Evolutionary conservation across 805 yeast species (phyloP).

Genomic region (Torulaspora quercuum): DNA sequence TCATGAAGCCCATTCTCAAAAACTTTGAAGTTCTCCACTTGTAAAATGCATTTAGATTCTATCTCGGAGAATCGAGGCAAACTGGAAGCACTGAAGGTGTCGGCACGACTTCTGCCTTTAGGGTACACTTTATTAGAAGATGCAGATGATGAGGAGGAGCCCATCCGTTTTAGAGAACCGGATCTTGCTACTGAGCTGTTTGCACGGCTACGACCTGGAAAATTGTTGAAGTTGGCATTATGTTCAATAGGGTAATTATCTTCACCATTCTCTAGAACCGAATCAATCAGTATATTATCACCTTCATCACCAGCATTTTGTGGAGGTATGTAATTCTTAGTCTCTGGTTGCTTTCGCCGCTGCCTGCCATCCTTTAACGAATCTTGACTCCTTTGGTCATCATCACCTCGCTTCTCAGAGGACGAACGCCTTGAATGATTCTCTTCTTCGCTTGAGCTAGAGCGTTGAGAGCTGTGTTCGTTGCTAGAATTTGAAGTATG

Average conservation of each 20-base stretch:
- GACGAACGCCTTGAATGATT: slow-evolving; percentile 3
- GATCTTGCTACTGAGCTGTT: slow-evolving; percentile 10
- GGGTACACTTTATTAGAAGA: slow-evolving; percentile 11
- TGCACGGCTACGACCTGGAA: slow-evolving; percentile 7
- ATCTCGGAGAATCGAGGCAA: slow-evolving; percentile 16
- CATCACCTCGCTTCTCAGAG: slow-evolving; percentile 9
- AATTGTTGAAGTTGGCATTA: slow-evolving; percentile 1
- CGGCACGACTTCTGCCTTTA: slow-evolving; percentile 25
- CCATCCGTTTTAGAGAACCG: slow-evolving; percentile 10
- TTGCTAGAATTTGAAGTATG: slow-evolving; percentile 14
- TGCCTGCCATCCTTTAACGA: slow-evolving; percentile 4
- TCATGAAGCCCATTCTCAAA: slow-evolving; percentile 31
- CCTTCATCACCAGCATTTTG: slow-evolving; percentile 5
- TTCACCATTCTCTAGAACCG: slow-evolving; percentile 13
- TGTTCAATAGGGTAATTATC: background rate
- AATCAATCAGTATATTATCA: slow-evolving; percentile 11
- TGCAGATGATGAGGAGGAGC: slow-evolving; percentile 11
- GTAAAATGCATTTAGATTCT: slow-evolving; percentile 19
- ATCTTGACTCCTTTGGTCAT: slow-evolving; percentile 4
- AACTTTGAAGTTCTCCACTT: slow-evolving; percentile 25
- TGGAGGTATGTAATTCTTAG: slow-evolving; percentile 6
- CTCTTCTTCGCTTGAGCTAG: slow-evolving; percentile 26
- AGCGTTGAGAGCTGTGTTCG: slow-evolving; percentile 22
- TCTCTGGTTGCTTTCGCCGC: slow-evolving; percentile 9
- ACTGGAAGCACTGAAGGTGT: slow-evolving; percentile 27